Percentiles rank a stretch among this genome's conserved stretches.
Evolutionary conservation across 148 eudicot species (phyloP).

Genomic region (Cornus controversa): DNA sequence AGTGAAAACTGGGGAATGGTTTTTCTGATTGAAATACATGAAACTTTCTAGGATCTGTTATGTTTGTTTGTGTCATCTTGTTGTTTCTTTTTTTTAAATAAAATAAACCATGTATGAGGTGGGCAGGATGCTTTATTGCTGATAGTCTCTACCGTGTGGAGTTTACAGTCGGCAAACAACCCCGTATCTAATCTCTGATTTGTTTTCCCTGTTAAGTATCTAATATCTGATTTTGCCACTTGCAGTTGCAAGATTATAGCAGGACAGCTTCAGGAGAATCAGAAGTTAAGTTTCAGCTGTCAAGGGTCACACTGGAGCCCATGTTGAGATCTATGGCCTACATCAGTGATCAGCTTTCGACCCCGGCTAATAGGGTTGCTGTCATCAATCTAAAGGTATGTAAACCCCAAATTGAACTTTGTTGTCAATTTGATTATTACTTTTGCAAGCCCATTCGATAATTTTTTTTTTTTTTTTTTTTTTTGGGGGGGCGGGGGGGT

Average conservation of each 20-base stretch:
- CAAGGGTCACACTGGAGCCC: conserved; percentile 65
- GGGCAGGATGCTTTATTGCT: background rate
- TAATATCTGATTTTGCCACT: conserved; percentile 13
- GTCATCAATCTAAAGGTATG: conserved; percentile 89
- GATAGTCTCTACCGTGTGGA: background rate
- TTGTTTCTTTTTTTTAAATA: too few species aligned
- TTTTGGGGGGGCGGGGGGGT: background rate
- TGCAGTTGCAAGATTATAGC: conserved; percentile 86
- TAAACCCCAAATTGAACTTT: background rate
- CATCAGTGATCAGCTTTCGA: conserved; percentile 78
- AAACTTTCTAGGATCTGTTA: background rate
- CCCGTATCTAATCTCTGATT: background rate
- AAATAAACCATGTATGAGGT: background rate
- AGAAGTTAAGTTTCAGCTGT: conserved; percentile 72
- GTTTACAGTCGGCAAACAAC: background rate
- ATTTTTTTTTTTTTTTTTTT: background rate
- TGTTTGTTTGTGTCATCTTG: background rate
- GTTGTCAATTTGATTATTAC: background rate
- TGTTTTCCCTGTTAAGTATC: background rate
- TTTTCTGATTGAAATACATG: background rate
- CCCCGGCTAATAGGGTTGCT: conserved; percentile 84
- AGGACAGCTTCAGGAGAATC: conserved; percentile 65
- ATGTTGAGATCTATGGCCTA: conserved; percentile 90
- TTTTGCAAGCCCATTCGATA: background rate
- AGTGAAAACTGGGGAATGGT: background rate